A percentile compares a stretch with the other conserved stretches of the same genome.
Evolutionary conservation across 495 filamentous ascomycete species (phyloP).

Genomic region (Aspergillus kassunensis): DNA sequence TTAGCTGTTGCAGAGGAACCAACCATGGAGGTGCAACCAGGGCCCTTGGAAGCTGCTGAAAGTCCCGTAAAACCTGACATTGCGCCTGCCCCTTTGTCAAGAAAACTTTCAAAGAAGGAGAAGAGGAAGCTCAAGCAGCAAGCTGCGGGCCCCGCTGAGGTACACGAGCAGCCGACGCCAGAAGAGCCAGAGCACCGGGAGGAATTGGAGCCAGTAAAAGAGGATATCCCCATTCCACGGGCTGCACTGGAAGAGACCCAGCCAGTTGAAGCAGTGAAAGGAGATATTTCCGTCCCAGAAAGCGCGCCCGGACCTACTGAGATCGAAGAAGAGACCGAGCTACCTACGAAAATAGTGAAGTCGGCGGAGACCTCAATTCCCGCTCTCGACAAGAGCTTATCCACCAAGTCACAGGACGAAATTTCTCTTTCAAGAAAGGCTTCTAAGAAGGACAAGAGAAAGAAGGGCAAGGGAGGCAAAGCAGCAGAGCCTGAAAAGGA

Average conservation of each 20-base stretch:
- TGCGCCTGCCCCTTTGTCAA: slow-evolving; percentile 10
- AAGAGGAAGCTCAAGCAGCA: slow-evolving; percentile 42
- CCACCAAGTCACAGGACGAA: neutral
- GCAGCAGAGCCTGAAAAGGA: slow-evolving; percentile 11
- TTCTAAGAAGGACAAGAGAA: slow-evolving; percentile 24
- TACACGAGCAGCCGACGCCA: slow-evolving; percentile 8
- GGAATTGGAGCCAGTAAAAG: slow-evolving; percentile 6
- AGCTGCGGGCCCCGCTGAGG: slow-evolving; percentile 13
- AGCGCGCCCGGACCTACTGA: neutral
- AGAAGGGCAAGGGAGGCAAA: slow-evolving; percentile 19
- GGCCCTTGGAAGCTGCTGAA: neutral
- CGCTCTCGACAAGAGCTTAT: no score
- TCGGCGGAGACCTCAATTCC: neutral
- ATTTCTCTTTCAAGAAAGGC: slow-evolving; percentile 2
- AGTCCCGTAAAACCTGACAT: no score
- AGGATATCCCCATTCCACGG: neutral
- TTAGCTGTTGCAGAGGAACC: neutral
- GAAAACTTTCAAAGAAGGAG: slow-evolving; percentile 39
- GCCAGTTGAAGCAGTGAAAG: neutral
- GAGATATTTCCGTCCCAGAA: neutral
- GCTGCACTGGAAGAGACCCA: neutral
- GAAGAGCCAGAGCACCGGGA: neutral
- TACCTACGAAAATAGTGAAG: neutral
- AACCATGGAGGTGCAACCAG: neutral
- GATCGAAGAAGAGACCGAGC: neutral